Evolutionary conservation across 495 filamentous ascomycete species (phyloP), one percentile per base, ranked within the genome.

Genomic region (Emericellopsis terricola): DNA sequence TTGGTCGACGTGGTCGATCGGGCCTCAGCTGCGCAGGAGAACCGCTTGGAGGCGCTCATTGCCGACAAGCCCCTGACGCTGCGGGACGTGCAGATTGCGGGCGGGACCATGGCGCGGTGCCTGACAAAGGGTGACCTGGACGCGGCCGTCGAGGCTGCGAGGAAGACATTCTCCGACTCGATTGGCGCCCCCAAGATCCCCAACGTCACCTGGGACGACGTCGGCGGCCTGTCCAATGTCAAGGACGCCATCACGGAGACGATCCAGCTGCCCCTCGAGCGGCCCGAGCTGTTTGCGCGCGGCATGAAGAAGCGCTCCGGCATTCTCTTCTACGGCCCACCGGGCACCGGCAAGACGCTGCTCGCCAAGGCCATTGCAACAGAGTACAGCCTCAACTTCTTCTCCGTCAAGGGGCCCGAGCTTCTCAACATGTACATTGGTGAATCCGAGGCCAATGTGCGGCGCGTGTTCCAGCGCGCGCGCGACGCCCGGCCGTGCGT

Each of bases 381-480:
- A 0, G 89, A 96, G 45, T 96, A 94, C 62, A 91, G 81, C 33
- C 69, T 99, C 47, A 99, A 99, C 43, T 99, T 99, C 66, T 96
- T 99, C 71, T 84, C 76, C 33, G 83, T 99, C 55, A 99, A 99
- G 56, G 89, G 89, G 2, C 89, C 89, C 1, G 89, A 97, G 57
- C 54, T 97, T 45, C 72, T 97, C 13, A 97, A 97, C 48, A 97
- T 96, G 89, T 97, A 97, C 48, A 96, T 97, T 50, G 89, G 89
- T 55, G 89, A 96, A 54, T 93, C 84, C 7, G 89, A 97, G 62
- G 91, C 91, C 30, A 96, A 96, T 46, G 89, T 97, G 8, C 76
- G 89, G 2, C 68, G 91, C 4, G 91, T 97, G 2, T 97, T 97
- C 61, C 87, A 94, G 57, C 68, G 85, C 9, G 89, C 89, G 6